These are phyloP conservation scores for Tetrapisispora nanseiensis DNA, from an alignment of 805 yeast species.

Conservation along the genomic window DNA sequence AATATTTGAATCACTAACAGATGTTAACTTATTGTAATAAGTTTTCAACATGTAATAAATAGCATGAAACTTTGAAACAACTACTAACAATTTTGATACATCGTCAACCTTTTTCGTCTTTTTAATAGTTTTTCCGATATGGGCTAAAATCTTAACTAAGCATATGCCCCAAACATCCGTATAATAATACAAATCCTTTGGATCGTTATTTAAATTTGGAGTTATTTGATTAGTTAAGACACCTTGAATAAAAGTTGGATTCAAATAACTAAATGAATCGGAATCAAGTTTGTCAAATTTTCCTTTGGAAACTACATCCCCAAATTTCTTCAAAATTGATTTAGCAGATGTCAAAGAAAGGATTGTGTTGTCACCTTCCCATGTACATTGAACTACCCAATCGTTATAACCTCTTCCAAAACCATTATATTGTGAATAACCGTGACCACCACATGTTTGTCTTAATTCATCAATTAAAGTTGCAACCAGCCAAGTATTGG, in stretches of 20 bases:
- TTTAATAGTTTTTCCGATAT: conserved; percentile 20
- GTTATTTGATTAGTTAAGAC: conserved; percentile 16
- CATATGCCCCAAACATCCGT: conserved; percentile 28
- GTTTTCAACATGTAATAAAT: conserved; percentile 30
- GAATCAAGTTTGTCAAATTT: conserved; percentile 27
- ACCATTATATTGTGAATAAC: conserved; percentile 86
- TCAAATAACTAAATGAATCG: conserved; percentile 23
- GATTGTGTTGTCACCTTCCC: conserved; percentile 96
- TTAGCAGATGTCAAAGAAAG: conserved; percentile 79
- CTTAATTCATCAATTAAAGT: conserved; percentile 78
- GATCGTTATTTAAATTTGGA: conserved; percentile 24
- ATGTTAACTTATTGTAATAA: conserved; percentile 20
- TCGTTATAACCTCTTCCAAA: conserved; percentile 83
- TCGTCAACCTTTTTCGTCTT: conserved; percentile 26
- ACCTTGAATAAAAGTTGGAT: conserved; percentile 19
- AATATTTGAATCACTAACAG: conserved; percentile 15
- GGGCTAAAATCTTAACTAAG: conserved; percentile 21
- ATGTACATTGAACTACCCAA: conserved; percentile 97
- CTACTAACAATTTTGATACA: conserved; percentile 32
- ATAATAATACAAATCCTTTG: conserved; percentile 24
- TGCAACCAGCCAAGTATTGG: conserved; percentile 80
- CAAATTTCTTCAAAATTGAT: conserved; percentile 40
- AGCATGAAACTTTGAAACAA: conserved; percentile 35
- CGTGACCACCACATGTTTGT: conserved; percentile 95
- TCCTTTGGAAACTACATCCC: conserved; percentile 30